These are phyloP conservation scores for Colletotrichum chrysophilum DNA, from an alignment of 2,329 filamentous ascomycete genomes.

Conservation along the genomic window DNA sequence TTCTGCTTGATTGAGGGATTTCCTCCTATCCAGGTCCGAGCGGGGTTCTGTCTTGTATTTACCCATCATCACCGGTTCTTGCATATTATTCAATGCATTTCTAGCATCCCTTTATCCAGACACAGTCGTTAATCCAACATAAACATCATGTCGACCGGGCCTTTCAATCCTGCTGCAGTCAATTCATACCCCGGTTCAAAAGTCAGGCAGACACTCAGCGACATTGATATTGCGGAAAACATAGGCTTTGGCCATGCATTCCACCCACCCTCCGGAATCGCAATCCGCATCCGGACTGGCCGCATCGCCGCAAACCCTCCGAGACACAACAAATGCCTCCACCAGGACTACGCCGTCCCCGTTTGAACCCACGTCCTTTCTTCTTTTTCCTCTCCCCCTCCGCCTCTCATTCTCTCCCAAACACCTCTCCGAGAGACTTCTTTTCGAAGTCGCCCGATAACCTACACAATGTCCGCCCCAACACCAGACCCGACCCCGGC, in stretches of 20 bases:
- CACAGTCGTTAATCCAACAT: no score
- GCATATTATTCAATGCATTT: no score
- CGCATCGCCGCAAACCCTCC: background rate
- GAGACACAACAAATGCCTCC: background rate
- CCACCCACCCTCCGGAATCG: background rate
- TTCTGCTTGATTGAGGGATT: no score
- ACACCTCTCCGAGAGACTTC: background rate
- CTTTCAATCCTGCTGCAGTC: background rate
- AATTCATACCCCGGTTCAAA: background rate
- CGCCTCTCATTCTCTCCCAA: background rate
- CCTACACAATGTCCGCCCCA: background rate
- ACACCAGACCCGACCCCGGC: background rate
- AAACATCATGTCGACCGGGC: background rate
- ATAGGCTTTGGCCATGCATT: background rate
- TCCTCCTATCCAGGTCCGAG: no score
- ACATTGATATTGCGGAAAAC: background rate
- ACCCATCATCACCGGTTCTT: no score
- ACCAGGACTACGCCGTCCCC: background rate
- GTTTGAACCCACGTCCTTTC: background rate
- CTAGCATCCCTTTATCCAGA: no score
- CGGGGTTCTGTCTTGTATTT: no score
- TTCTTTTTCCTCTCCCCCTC: rapidly evolving
- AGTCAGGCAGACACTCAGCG: background rate
- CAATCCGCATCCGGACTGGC: background rate
- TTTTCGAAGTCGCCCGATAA: background rate